Conservation (phyloP, 2,329 filamentous ascomycete species). For the Penicillium hordei region DNA sequence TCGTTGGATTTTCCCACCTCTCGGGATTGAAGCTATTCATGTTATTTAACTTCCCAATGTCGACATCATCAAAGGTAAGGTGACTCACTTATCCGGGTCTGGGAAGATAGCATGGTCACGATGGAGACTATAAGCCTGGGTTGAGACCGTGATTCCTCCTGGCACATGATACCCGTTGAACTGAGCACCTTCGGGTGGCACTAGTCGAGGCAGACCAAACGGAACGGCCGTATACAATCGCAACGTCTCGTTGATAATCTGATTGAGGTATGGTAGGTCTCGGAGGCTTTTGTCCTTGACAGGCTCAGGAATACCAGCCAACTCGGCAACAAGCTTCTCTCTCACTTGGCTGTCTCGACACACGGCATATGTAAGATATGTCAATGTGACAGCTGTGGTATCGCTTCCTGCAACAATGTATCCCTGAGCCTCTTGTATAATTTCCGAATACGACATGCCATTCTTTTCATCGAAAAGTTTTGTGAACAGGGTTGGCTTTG, state of each 20-base stretch:
- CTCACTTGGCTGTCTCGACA: conserved; percentile 18
- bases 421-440: conserved; percentile 41
- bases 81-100: conserved; percentile 51
- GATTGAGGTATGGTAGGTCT: conserved; percentile 28
- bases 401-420: conserved; percentile 56
- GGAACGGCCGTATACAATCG: conserved; percentile 42
- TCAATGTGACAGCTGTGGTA: conserved; percentile 53
- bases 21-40: conserved; percentile 25
- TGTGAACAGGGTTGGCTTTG: conserved; percentile 31
- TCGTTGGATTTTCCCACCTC: conserved; percentile 27
- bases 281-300: conserved; percentile 47
- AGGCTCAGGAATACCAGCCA: conserved; percentile 17
- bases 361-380: conserved; percentile 40
- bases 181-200: conserved; percentile 42
- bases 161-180: conserved; percentile 49
- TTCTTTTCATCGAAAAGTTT: conserved; percentile 28
- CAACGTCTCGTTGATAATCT: conserved; percentile 37
- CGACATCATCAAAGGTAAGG: rapidly evolving
- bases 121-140: conserved; percentile 58
- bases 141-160: conserved; percentile 53
- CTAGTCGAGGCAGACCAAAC: conserved; percentile 38
- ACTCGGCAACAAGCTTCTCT: conserved; percentile 21
- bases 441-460: conserved; percentile 35
- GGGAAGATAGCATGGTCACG: conserved; percentile 53
- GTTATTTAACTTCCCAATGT: conserved; percentile 36